A percentile compares a stretch with the other conserved stretches of the same genome.
Conservation (phyloP, 148 eudicot genomes). For the Vaccinium corymbosum region DNA sequence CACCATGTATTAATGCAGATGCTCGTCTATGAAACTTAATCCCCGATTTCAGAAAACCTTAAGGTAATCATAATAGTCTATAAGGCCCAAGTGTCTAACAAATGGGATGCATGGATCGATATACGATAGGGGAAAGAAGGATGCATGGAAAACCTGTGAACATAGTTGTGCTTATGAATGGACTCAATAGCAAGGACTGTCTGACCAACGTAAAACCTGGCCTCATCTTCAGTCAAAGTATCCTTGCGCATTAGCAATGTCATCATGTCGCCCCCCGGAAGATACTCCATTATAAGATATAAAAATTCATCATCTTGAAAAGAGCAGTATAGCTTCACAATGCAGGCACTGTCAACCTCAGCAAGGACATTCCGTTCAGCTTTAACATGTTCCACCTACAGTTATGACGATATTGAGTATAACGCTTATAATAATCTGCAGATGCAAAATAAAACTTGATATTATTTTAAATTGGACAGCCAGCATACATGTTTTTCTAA, state of each 20-base stretch:
- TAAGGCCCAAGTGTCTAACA: conserved; percentile 2
- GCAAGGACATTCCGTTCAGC: conserved; percentile 42
- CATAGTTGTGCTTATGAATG: conserved; percentile 37
- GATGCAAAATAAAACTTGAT: neutral
- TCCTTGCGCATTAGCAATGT: conserved; percentile 42
- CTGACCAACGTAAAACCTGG: conserved; percentile 37
- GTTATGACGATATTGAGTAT: neutral
- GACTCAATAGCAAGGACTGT: conserved; percentile 40
- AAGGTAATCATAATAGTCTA: neutral
- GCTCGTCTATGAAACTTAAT: neutral
- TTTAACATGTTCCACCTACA: conserved; percentile 39
- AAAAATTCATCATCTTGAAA: conserved; percentile 39
- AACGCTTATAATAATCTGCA: neutral
- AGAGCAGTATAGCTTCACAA: conserved; percentile 36
- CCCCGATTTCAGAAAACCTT: neutral
- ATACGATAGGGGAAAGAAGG: neutral
- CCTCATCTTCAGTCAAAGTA: conserved; percentile 37
- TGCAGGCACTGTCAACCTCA: conserved; percentile 37
- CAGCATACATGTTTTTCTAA: neutral
- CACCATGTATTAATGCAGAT: neutral
- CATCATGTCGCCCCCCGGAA: conserved; percentile 50
- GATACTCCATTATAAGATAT: conserved; percentile 45
- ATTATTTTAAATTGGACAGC: neutral
- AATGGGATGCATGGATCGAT: too few relatives aligned
- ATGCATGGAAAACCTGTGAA: conserved; percentile 26